Evolutionary conservation across 2,329 filamentous ascomycete genomes (phyloP).

Genomic region (Pestalotiopsis sp.): DNA sequence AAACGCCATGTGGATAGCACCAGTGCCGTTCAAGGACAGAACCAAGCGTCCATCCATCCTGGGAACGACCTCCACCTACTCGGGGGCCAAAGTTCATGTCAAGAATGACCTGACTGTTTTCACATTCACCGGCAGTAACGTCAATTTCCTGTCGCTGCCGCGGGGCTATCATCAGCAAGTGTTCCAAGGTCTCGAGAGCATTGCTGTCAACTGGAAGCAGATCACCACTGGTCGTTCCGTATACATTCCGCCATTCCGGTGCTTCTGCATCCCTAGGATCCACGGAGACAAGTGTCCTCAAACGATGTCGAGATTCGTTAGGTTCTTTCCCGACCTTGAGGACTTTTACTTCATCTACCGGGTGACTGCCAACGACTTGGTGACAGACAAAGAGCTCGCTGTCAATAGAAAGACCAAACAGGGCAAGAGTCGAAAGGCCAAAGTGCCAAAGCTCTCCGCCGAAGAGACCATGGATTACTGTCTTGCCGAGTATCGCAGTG

Average conservation of each 20-base stretch:
- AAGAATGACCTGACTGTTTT: slow-evolving; percentile 13
- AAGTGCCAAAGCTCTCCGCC: not conserved
- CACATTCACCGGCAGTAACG: slow-evolving; percentile 12
- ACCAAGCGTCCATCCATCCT: not conserved
- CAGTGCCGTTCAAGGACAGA: not conserved
- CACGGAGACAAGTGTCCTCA: slow-evolving; percentile 17
- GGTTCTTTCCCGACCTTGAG: slow-evolving; percentile 29
- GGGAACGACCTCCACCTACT: not conserved
- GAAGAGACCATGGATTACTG: not conserved
- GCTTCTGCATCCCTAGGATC: not conserved
- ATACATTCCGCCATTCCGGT: not conserved
- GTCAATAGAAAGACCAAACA: not conserved
- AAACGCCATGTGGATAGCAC: not conserved
- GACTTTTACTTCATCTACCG: slow-evolving; percentile 32
- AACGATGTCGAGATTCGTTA: slow-evolving; percentile 24
- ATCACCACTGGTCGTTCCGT: not conserved
- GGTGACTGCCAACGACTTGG: not conserved
- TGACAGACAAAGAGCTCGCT: not conserved
- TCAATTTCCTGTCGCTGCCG: slow-evolving; percentile 11
- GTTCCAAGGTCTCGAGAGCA: slow-evolving; percentile 1
- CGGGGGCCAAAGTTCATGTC: not conserved
- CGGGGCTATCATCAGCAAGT: not conserved
- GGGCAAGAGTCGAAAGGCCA: not conserved
- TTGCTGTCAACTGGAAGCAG: slow-evolving; percentile 12
- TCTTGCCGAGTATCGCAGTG: not conserved